phyloP scores from a whole-genome alignment of 169 alveolate genomes.

The Amoebophrya sp. region DNA sequence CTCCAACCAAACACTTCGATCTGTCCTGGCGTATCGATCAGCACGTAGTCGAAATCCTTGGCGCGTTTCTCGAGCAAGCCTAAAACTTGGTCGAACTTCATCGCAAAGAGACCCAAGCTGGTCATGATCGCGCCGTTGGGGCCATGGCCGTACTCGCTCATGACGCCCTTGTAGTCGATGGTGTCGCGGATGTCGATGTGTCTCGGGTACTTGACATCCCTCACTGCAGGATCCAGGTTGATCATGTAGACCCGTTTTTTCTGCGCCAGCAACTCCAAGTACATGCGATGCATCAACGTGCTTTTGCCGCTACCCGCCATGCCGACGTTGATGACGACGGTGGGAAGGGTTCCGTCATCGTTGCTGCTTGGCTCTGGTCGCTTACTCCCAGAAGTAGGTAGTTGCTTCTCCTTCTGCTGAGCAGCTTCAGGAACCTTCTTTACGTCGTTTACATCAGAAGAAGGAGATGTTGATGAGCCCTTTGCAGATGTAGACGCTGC shows the following conservation, averaged over 20 bases:
- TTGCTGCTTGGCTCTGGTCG: no score
- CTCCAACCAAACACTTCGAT: constrained; percentile 97
- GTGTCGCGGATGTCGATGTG: constrained; percentile 88
- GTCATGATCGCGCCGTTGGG: constrained; percentile 99
- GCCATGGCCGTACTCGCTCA: constrained; percentile 87
- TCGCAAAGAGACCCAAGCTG: constrained; percentile 88
- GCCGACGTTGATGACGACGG: neutral
- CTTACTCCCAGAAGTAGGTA: no score
- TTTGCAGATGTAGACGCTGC: no score
- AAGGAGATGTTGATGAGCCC: no score
- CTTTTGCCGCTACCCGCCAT: neutral
- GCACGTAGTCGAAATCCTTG: constrained; percentile 74
- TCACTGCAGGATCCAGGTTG: constrained; percentile 97
- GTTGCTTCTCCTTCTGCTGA: no score
- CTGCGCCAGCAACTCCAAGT: constrained; percentile 15
- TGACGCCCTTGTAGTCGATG: constrained; percentile 87
- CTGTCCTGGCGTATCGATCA: constrained; percentile 98
- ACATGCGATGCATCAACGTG: constrained; percentile 30
- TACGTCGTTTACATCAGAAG: no score
- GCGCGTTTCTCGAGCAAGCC: constrained; percentile 71
- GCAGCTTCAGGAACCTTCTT: no score
- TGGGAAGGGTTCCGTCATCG: no score
- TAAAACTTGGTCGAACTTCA: constrained; percentile 86
- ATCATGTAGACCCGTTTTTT: constrained; percentile 82
- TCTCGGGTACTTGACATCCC: constrained; percentile 39